phyloP scores from a whole-genome alignment of 1,284 basidiomycete species.

The Moesziomyces antarcticus region DNA sequence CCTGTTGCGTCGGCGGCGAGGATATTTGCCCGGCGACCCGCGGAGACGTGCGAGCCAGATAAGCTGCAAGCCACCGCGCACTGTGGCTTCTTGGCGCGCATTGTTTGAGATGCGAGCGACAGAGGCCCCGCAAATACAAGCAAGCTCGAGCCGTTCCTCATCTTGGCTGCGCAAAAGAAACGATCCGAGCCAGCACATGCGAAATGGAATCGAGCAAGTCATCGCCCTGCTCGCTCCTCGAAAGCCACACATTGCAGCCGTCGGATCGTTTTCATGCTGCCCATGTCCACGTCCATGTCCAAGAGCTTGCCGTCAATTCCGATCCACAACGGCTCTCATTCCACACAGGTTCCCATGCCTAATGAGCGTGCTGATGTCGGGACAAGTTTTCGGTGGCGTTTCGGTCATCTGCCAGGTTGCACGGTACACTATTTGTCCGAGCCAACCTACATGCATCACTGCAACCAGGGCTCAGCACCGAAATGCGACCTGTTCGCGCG shows the following conservation, averaged over 20 bases:
- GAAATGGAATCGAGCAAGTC: conserved; percentile 14
- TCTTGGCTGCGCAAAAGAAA: background rate
- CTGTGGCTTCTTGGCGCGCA: background rate
- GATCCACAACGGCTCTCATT: background rate
- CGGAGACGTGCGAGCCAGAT: background rate
- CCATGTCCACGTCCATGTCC: background rate
- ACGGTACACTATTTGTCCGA: conserved; percentile 13
- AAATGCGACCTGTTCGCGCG: background rate
- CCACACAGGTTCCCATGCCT: background rate
- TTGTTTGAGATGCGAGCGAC: background rate
- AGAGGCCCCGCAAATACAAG: background rate
- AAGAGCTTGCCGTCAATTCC: background rate
- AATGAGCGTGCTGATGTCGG: too few species aligned
- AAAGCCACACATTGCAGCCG: background rate
- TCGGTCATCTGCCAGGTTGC: background rate
- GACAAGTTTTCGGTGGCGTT: background rate
- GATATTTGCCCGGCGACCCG: too few species aligned
- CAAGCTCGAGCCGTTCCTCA: background rate
- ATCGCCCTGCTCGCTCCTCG: conserved; percentile 1
- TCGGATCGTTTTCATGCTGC: background rate
- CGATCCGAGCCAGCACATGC: conserved; percentile 20
- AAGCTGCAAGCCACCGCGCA: background rate
- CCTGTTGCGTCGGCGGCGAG: too few species aligned
- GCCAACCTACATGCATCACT: conserved; percentile 21
- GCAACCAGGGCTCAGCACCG: background rate